Evolutionary conservation across 306 rosid species (phyloP).

Genomic region (Pterocarpus macrocarpus): DNA sequence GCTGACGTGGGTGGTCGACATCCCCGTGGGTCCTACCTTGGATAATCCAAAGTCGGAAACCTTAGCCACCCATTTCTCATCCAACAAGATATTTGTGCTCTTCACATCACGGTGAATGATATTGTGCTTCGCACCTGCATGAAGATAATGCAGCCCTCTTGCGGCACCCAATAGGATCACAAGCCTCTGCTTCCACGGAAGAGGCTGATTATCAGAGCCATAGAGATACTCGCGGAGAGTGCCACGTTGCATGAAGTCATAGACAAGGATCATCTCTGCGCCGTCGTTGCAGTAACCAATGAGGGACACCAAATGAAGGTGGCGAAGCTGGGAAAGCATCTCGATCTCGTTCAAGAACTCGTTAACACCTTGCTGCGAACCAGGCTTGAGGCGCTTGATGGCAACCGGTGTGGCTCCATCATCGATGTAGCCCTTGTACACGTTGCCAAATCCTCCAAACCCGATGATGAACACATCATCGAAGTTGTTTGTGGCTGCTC

Average conservation of each 20-base stretch:
- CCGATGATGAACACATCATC: conserved; percentile 38
- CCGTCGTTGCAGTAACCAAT: conserved; percentile 41
- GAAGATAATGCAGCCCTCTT: conserved; percentile 54
- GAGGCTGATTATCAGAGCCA: background rate
- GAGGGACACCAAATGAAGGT: conserved; percentile 43
- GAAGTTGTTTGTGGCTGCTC: conserved; percentile 46
- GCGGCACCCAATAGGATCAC: conserved; percentile 50
- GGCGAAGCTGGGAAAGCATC: conserved; percentile 48
- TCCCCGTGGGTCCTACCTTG: conserved; percentile 40
- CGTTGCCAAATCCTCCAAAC: conserved; percentile 51
- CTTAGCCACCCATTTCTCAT: conserved; percentile 51
- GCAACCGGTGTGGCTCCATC: background rate
- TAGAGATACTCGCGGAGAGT: conserved; percentile 51
- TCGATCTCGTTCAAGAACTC: conserved; percentile 47
- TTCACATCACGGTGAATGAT: conserved; percentile 62
- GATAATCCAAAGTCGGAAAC: conserved; percentile 56
- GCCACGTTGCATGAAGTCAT: conserved; percentile 52
- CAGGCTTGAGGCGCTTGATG: conserved; percentile 26
- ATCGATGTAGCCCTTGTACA: conserved; percentile 47
- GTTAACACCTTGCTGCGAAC: conserved; percentile 39
- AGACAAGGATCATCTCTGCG: conserved; percentile 49
- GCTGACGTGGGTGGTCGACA: background rate
- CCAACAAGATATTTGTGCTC: conserved; percentile 52
- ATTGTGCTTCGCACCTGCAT: conserved; percentile 28
- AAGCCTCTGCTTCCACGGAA: conserved; percentile 51